Conservation (phyloP, 2,329 filamentous ascomycete genomes). For the Hypoxylon sp. region DNA sequence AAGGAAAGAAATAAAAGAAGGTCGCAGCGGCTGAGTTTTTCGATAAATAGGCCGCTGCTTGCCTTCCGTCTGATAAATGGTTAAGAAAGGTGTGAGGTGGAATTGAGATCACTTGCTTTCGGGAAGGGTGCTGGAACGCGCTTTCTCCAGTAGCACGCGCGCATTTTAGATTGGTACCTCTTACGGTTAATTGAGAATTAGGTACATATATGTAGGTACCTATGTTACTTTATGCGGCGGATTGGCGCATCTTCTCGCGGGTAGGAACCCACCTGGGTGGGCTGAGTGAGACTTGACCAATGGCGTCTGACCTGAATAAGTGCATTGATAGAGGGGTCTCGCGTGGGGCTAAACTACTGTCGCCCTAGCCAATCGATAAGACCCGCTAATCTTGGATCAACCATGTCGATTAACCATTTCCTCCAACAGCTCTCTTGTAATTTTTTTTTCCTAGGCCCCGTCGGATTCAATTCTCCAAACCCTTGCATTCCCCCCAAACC, state of each 20-base stretch:
- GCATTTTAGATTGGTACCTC: constrained; percentile 10
- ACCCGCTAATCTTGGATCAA: constrained; percentile 20
- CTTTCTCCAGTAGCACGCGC: constrained; percentile 26
- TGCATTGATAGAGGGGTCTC: constrained; percentile 20
- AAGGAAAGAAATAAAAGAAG: neutral
- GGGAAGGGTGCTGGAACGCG: constrained; percentile 31
- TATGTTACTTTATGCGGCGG: neutral
- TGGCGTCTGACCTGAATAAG: constrained; percentile 5
- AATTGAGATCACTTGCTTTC: constrained; percentile 6
- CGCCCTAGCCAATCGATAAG: constrained; percentile 42
- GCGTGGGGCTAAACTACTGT: constrained; percentile 5
- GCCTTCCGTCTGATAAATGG: neutral
- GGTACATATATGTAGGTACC: too few relatives aligned
- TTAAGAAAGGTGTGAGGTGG: neutral
- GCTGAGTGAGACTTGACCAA: constrained; percentile 27
- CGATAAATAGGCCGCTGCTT: neutral
- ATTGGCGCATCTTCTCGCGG: constrained; percentile 17
- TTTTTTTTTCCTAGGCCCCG: constrained; percentile 36
- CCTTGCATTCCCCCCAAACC: constrained; percentile 12
- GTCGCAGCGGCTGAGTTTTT: neutral
- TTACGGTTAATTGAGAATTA: constrained; percentile 20
- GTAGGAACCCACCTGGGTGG: constrained; percentile 17
- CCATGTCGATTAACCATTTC: constrained; percentile 32
- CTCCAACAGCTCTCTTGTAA: constrained; percentile 19
- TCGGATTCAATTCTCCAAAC: constrained; percentile 30